phyloP scores from a whole-genome alignment of 768 basidiomycete species.

The Boletus reticuloceps region DNA sequence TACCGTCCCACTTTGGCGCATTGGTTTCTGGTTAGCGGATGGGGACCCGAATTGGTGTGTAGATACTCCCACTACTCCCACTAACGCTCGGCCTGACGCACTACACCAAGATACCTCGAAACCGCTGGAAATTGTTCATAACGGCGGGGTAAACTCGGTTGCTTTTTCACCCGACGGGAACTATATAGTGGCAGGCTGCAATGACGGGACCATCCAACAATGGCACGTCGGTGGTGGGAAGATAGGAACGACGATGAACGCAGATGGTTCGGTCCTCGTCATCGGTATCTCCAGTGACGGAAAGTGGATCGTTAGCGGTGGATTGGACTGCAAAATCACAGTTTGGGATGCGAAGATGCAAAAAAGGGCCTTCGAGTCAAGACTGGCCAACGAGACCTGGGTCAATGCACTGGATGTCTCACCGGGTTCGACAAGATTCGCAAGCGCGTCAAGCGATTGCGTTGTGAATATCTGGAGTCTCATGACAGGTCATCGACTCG shows the following conservation, averaged over 20 bases:
- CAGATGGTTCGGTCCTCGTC: conserved; percentile 4
- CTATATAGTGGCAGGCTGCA: conserved; percentile 10
- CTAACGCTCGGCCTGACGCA: neutral
- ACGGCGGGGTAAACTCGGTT: conserved; percentile 6
- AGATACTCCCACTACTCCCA: neutral
- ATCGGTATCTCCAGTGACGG: conserved; percentile 12
- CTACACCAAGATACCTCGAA: conserved; percentile 1
- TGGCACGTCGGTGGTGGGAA: conserved; percentile 11
- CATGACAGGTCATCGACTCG: conserved; percentile 8
- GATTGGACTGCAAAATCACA: conserved; percentile 1
- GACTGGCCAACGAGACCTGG: neutral
- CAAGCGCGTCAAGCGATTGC: conserved; percentile 7
- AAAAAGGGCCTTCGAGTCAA: neutral
- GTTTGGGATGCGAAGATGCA: conserved; percentile 14
- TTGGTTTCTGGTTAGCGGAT: neutral
- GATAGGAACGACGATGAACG: conserved; percentile 8
- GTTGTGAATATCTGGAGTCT: conserved; percentile 10
- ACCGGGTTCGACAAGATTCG: conserved; percentile 15
- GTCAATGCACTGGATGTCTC: conserved; percentile 13
- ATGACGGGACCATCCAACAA: conserved; percentile 10
- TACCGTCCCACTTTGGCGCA: neutral
- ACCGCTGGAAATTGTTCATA: conserved; percentile 5
- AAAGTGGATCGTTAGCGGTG: conserved; percentile 17
- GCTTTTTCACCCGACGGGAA: conserved; percentile 15
- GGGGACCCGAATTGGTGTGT: conserved; percentile 3